Base-by-base conservation (phyloP, 371 early-diverging fungal species). In the Lichtheimia hyalospora region DNA sequence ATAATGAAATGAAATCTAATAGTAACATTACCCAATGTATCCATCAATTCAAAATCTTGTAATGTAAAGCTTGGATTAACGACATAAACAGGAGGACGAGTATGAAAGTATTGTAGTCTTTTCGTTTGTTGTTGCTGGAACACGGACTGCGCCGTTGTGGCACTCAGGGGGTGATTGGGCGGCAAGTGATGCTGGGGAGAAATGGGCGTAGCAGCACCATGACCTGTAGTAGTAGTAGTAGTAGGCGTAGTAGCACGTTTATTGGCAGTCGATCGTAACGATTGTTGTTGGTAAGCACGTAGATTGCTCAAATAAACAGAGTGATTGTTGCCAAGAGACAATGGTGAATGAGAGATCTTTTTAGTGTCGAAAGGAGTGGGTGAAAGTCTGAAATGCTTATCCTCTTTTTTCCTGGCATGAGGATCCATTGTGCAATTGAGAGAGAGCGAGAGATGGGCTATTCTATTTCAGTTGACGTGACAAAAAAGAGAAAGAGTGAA, bases 41-140 rank as follows among this genome's bases (percentile, higher is more conserved):
- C 80, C 54, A 73, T 64, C 25, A 79, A 27, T 49, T 79, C 75
- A 63, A 79, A 72, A 60, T 79, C 77, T 23, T 68, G 64, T 20
- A 79, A 57, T 1, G 67, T 69, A 63, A 79, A 79, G 16, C 69
- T 64, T 5, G 80, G 80, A 14, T 66, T 70, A 40, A 61, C 60
- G 14, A 76, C 75, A 68, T 76, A 79, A 8, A 71, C 68, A 44
- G 77, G 71, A 16, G 76, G 62, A 2, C 75, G 62, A 24, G 54
- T 58, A 52, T 79, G 80, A 60, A 70, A 79, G 28, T 71, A 76
- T 12, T 76, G 74, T 42, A 76, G 49, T 24, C 68, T 65, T 18
- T 62, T 69, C 5, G 57, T 62, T 56, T 75, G 80, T 27, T 79
- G 76, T 40, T 74, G 74, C 23, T 55, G 56, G 42, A 42, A 43